phyloP scores from a whole-genome alignment of 2,329 filamentous ascomycete species.

The Ophiostoma ulmi region DNA sequence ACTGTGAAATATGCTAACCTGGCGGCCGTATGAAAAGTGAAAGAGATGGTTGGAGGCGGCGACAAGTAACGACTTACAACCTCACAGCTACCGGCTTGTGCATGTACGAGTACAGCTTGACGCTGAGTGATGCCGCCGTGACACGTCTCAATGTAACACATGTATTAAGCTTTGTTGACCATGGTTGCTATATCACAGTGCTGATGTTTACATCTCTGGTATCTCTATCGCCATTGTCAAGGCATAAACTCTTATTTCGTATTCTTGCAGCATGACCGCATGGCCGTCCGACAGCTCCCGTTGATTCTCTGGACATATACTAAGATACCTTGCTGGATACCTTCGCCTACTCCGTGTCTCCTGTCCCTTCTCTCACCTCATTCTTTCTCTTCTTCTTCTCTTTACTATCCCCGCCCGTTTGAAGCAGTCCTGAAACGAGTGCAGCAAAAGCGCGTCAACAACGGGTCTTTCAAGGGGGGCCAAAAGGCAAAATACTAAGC shows the following conservation, averaged over 20 bases:
- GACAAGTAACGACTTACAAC: background rate
- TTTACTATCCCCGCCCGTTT: constrained; percentile 28
- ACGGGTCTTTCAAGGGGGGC: background rate
- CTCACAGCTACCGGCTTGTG: background rate
- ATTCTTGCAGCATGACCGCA: background rate
- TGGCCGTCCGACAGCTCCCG: background rate
- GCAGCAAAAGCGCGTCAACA: constrained; percentile 8
- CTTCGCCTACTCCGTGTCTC: background rate
- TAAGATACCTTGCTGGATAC: background rate
- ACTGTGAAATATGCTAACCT: background rate
- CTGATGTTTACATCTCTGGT: background rate
- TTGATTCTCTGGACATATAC: background rate
- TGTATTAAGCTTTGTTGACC: background rate
- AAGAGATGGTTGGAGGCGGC: too few relatives aligned
- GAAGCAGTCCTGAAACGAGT: constrained; percentile 42
- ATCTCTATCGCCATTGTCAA: background rate
- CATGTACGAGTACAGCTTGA: background rate
- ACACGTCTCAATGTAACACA: background rate
- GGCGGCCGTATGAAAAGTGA: background rate
- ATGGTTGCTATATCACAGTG: background rate
- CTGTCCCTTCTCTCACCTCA: background rate
- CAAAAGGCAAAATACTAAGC: background rate
- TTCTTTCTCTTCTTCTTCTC: too few relatives aligned
- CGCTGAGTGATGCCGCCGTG: background rate
- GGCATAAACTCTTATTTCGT: background rate